phyloP scores from a whole-genome alignment of 1,284 basidiomycete species.

The Flammula alnicola region DNA sequence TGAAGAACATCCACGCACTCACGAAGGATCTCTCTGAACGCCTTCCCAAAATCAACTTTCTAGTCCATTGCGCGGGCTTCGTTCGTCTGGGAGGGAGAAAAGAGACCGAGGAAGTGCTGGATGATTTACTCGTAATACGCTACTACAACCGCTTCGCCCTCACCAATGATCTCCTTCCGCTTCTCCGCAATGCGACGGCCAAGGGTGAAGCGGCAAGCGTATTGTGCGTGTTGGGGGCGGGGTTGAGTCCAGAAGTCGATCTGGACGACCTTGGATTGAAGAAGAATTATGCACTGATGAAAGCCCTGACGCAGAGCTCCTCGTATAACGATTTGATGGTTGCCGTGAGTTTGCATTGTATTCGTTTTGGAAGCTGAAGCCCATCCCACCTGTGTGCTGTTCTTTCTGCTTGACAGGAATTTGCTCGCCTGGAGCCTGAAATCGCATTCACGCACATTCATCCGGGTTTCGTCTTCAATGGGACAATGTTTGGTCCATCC shows the following conservation, averaged over 20 bases:
- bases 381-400: conserved; percentile 47
- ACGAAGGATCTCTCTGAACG: conserved; percentile 33
- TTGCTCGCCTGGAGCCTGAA: conserved; percentile 31
- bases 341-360: conserved; percentile 38
- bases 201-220: conserved; percentile 47
- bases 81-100: conserved; percentile 39
- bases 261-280: conserved; percentile 49
- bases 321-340: conserved; percentile 51
- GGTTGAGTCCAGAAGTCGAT: conserved; percentile 38
- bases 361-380: conserved; percentile 34
- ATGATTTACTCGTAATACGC: conserved; percentile 45
- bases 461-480: conserved; percentile 42
- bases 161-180: conserved; percentile 43
- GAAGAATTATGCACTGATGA: conserved; percentile 38
- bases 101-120: conserved; percentile 50
- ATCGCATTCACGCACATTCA: conserved; percentile 43
- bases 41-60: conserved; percentile 31
- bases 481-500: conserved; percentile 13
- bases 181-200: conserved; percentile 39
- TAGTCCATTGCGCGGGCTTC: conserved; percentile 42
- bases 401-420: conserved; percentile 37
- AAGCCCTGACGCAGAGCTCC: conserved; percentile 34
- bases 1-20: conserved; percentile 40
- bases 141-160: conserved; percentile 50
- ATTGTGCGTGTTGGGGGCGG: conserved; percentile 44